Base-by-base conservation (phyloP, 2,329 filamentous ascomycete species). In the Alternaria tenuissima region DNA sequence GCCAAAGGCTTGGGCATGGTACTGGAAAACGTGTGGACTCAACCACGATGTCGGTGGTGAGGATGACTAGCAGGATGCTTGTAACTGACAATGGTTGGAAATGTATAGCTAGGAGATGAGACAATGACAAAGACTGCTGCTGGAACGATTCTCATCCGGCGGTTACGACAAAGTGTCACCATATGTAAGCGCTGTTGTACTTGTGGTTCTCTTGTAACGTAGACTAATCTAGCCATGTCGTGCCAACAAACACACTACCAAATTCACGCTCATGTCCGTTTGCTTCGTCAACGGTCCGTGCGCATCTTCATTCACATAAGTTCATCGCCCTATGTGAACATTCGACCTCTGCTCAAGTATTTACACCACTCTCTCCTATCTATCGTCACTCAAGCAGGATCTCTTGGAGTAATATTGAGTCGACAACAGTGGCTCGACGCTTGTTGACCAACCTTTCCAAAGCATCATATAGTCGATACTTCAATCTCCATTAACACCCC, bases 211-310 rank as follows among this genome's bases (percentile, higher is more conserved):
- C 22, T 24, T 24, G 22, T 24, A 24, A 24, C 22, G 22, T 6
- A 24, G 5, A 24, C 22, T 24, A 24, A 24, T 24, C 22, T 24
- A 24, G 22, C 22, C 22, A 24, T 24, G 22, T 38, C 28, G 36
- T 18, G n/a, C 28, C 11, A 11, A 47, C 20, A 48, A 20, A 32
- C 20, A 32, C n/a, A 48, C 9, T n/a, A 42, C 42, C 34, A 48
- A 24, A 41, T 47, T 9, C 24, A 41, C 43, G 5, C 24, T 16
- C 43, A 18, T 24, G 12, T 34, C 49, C 26, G 26, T 48, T 57
- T 63, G 57, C 53, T 51, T 51, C 22, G 26, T 28, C 41, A n/a
- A 36, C n/a, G 3, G 51, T 42, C 51, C 22, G 26, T 55, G 43
- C 36, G 20, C 39, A 30, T 22, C 46, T 36, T 18, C 7, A 18